Evolutionary conservation across 768 basidiomycete species (phyloP).

Genomic region (Sarcomyxa edulis): DNA sequence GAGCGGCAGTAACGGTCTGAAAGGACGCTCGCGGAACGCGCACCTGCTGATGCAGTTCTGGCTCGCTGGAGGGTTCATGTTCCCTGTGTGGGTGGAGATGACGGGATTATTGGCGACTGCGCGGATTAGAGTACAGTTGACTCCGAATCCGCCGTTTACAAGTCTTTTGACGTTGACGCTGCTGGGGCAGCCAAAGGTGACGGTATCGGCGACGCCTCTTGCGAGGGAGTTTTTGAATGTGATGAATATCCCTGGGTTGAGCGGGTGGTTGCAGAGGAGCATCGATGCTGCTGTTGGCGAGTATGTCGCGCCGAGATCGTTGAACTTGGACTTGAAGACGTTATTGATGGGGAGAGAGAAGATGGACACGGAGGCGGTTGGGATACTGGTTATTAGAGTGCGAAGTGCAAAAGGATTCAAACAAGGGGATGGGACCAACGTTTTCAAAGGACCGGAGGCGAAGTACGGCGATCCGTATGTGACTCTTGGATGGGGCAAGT

Average conservation of each 20-base stretch:
- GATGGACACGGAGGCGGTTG: conserved; percentile 61
- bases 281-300: conserved; percentile 58
- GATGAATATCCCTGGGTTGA: conserved; percentile 72
- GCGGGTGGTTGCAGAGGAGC: conserved; percentile 60
- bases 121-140: conserved; percentile 67
- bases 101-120: conserved; percentile 60
- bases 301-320: conserved; percentile 67
- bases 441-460: not conserved
- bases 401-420: conserved; percentile 52
- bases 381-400: conserved; percentile 62
- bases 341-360: conserved; percentile 54
- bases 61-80: conserved; percentile 35
- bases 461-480: conserved; percentile 49
- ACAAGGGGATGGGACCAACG: conserved; percentile 28
- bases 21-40: conserved; percentile 47
- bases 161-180: conserved; percentile 49
- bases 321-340: conserved; percentile 65
- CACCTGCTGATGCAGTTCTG: conserved; percentile 71
- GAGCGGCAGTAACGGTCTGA: conserved; percentile 28
- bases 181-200: conserved; percentile 65
- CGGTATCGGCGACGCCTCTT: conserved; percentile 61
- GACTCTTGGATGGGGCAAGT: conserved; percentile 59
- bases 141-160: conserved; percentile 62
- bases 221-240: conserved; percentile 61
- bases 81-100: conserved; percentile 70